These are phyloP conservation scores for Leucocoprinus leucothites DNA, from an alignment of 768 basidiomycete genomes.

Conservation along the genomic window DNA sequence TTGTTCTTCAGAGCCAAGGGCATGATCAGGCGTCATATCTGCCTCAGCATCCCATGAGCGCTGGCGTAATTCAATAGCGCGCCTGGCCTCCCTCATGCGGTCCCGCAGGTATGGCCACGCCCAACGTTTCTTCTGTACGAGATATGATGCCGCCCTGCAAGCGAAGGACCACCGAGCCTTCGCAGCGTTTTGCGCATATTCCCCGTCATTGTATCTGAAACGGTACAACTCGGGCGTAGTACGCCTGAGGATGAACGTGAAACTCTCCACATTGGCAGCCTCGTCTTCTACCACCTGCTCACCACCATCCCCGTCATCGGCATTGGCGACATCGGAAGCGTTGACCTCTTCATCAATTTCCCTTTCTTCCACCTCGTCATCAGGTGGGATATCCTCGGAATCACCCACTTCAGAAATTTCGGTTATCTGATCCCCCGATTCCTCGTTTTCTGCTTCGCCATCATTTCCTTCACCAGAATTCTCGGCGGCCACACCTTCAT, in stretches of 20 bases:
- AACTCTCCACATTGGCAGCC: conserved; percentile 9
- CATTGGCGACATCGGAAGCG: too few relatives aligned
- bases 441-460: background rate
- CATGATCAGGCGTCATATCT: background rate
- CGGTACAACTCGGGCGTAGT: conserved; percentile 29
- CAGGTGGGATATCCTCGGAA: too few relatives aligned
- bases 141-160: conserved; percentile 26
- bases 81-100: background rate
- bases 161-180: conserved; percentile 34
- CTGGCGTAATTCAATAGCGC: background rate
- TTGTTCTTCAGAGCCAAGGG: background rate
- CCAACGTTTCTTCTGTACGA: conserved; percentile 28
- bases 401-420: too few relatives aligned
- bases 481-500: background rate
- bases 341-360: too few relatives aligned
- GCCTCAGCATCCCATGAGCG: background rate
- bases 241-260: conserved; percentile 23
- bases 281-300: too few relatives aligned
- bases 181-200: conserved; percentile 26
- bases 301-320: too few relatives aligned
- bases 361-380: too few relatives aligned
- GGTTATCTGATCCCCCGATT: too few relatives aligned
- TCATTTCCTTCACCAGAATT: background rate
- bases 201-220: conserved; percentile 24
- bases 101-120: conserved; percentile 3